Percentiles rank a stretch among this genome's conserved stretches.
Conservation (phyloP, 129 eudicot species). For the Arctium minus region DNA sequence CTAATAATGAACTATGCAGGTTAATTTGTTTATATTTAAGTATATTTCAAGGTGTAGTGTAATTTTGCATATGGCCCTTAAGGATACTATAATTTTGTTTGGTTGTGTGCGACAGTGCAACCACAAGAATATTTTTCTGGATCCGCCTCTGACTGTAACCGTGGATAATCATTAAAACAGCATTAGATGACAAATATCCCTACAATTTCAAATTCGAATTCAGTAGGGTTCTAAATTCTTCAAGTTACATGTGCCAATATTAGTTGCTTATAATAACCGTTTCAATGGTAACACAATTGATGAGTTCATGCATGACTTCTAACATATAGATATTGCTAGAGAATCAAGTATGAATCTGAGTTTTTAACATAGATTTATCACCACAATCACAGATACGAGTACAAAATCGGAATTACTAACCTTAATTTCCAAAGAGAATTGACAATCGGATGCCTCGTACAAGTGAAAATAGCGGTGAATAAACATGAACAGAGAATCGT, state of each 20-base stretch:
- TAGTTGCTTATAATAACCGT: neutral
- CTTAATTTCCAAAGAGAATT: slow-evolving; percentile 2
- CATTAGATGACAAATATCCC: neutral
- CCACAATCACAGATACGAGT: neutral
- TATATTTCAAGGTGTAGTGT: too few species aligned
- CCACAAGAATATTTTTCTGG: too few species aligned
- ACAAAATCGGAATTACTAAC: slow-evolving; percentile 6
- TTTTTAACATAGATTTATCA: neutral
- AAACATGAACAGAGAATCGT: slow-evolving; percentile 1
- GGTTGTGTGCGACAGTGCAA: too few species aligned
- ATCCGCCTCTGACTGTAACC: neutral
- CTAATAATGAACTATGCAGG: too few species aligned
- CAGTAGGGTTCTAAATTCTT: neutral
- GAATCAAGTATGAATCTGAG: neutral
- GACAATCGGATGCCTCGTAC: neutral
- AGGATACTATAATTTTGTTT: too few species aligned
- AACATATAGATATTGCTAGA: neutral
- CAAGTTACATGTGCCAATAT: neutral
- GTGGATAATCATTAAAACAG: neutral
- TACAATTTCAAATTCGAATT: neutral
- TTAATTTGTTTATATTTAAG: too few species aligned
- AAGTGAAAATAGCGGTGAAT: neutral
- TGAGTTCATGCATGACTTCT: neutral
- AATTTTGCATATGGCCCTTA: too few species aligned
- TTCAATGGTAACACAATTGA: neutral